These are phyloP conservation scores for Rachicladosporium sp. DNA, from an alignment of 2,329 filamentous ascomycete genomes.

Conservation along the genomic window DNA sequence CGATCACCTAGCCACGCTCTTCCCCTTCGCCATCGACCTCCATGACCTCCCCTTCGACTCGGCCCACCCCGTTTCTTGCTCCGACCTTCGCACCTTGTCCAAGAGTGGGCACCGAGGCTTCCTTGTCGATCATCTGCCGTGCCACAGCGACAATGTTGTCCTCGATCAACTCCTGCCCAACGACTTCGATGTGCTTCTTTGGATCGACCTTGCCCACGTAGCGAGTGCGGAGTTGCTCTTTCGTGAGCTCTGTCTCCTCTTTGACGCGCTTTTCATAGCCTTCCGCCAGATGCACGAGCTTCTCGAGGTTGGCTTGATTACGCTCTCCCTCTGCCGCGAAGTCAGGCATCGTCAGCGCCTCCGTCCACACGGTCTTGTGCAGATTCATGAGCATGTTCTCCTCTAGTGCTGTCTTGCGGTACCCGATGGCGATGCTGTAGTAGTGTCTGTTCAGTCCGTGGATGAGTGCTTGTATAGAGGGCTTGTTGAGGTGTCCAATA, in stretches of 20 bases:
- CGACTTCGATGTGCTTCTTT: slow-evolving; percentile 97
- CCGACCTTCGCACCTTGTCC: slow-evolving; percentile 29
- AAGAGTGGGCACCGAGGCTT: slow-evolving; percentile 78
- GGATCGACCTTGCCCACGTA: slow-evolving; percentile 98
- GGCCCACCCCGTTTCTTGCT: slow-evolving; percentile 5
- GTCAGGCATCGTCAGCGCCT: slow-evolving; percentile 92
- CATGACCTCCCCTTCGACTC: slow-evolving; percentile 12
- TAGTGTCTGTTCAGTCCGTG: slow-evolving; percentile 97
- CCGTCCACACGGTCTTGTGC: slow-evolving; percentile 99
- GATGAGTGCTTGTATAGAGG: slow-evolving; percentile 97
- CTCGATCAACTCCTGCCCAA: slow-evolving; percentile 92
- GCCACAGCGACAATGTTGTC: slow-evolving; percentile 99
- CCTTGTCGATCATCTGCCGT: slow-evolving; percentile 98
- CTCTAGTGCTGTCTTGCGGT: slow-evolving; percentile 87
- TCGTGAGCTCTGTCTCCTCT: slow-evolving; percentile 93
- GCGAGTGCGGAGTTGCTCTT: slow-evolving; percentile 95
- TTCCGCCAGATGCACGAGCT: slow-evolving; percentile 78
- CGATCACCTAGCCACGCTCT: slow-evolving; percentile 2
- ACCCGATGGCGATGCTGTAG: slow-evolving; percentile 98
- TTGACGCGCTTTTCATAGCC: slow-evolving; percentile 98
- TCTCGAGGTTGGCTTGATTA: slow-evolving; percentile 80
- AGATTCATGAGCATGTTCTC: slow-evolving; percentile 99
- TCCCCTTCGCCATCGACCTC: slow-evolving; percentile 14
- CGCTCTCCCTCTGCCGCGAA: slow-evolving; percentile 73
- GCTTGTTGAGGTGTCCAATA: slow-evolving; percentile 95